Evolutionary conservation across 148 eudicot genomes (phyloP).

Genomic region (Silene latifolia): DNA sequence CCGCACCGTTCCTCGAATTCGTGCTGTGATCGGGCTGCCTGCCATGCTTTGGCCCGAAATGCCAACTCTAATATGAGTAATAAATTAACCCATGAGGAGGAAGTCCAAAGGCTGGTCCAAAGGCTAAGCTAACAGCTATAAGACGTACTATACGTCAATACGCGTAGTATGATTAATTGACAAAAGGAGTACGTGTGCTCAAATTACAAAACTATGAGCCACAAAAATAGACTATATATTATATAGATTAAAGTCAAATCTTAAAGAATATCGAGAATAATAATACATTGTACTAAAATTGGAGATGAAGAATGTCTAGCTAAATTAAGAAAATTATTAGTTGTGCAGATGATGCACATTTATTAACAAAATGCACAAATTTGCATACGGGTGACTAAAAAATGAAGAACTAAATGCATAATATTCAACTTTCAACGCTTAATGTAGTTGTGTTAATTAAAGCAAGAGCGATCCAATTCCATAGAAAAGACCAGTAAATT

Average conservation of each 20-base stretch:
- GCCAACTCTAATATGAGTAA: too few species aligned
- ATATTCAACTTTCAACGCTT: background rate
- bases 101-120: background rate
- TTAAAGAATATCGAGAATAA: background rate
- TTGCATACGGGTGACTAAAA: background rate
- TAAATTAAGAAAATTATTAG: background rate
- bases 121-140: background rate
- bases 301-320: too few species aligned
- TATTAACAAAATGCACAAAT: background rate
- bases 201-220: background rate
- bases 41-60: too few species aligned
- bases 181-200: background rate
- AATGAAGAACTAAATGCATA: background rate
- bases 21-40: too few species aligned
- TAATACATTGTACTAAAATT: too few species aligned
- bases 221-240: background rate
- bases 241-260: background rate
- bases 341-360: background rate
- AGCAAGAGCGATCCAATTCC: too few species aligned
- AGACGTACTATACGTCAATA: too few species aligned
- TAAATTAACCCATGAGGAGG: background rate
- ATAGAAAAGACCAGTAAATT: background rate
- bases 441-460: too few species aligned
- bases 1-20: too few species aligned
- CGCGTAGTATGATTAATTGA: constrained; percentile 2